phyloP scores from a whole-genome alignment of 2,329 filamentous ascomycete species.

The Fusarium sterilihyphosum region DNA sequence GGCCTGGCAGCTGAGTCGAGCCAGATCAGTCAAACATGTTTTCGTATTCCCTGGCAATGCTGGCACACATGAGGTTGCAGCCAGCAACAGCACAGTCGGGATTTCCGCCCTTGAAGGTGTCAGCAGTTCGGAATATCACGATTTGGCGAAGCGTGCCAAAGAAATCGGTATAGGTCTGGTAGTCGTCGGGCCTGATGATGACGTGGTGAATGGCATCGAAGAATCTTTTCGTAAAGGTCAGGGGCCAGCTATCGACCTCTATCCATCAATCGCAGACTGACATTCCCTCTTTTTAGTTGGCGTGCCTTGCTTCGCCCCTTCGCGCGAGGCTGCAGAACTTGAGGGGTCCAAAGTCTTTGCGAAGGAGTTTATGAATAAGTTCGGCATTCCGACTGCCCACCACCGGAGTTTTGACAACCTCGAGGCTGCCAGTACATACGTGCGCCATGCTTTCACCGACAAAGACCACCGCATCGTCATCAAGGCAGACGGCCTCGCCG shows the following conservation, averaged over 20 bases:
- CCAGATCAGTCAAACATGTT: conserved; percentile 69
- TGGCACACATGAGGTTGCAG: conserved; percentile 59
- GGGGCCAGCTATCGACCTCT: background rate
- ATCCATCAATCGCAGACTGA: background rate
- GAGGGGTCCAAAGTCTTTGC: conserved; percentile 83
- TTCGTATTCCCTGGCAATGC: conserved; percentile 70
- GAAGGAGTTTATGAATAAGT: conserved; percentile 81
- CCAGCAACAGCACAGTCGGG: conserved; percentile 54
- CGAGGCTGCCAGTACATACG: conserved; percentile 67
- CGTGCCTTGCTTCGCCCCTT: conserved; percentile 75
- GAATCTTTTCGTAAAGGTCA: conserved; percentile 63
- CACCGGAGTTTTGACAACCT: conserved; percentile 76
- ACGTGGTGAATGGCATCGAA: conserved; percentile 78
- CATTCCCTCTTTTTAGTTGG: conserved; percentile 52
- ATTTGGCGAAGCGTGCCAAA: conserved; percentile 69
- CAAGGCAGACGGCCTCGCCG: conserved; percentile 79
- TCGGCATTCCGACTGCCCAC: conserved; percentile 77
- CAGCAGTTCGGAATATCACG: conserved; percentile 67
- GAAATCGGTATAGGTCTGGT: conserved; percentile 72
- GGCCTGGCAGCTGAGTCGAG: conserved; percentile 78
- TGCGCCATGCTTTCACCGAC: conserved; percentile 59
- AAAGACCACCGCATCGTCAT: conserved; percentile 70
- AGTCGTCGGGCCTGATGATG: conserved; percentile 79
- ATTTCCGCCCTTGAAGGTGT: conserved; percentile 63
- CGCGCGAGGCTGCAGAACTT: conserved; percentile 74